A percentile compares a stretch with the other conserved stretches of the same genome.
Evolutionary conservation across 192 early-diverging fungal genomes (phyloP).

Genomic region (Coemansia sp.): DNA sequence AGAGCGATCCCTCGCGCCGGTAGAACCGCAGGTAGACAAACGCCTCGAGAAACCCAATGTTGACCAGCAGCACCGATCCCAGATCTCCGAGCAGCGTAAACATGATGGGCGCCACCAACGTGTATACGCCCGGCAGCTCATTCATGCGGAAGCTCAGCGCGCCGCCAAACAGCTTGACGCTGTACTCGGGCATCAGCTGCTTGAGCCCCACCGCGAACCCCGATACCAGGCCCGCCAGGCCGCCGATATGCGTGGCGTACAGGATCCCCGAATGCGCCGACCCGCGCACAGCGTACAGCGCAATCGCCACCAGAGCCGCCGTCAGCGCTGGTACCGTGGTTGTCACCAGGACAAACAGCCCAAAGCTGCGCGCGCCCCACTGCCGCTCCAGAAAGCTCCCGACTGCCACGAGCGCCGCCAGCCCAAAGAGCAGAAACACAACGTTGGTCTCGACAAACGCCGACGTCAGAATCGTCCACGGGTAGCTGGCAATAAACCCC

Average conservation of each 20-base stretch:
- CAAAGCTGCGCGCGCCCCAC: constrained; percentile 80
- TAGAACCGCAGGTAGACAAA: constrained; percentile 91
- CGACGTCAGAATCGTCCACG: constrained; percentile 52
- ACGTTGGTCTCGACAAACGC: constrained; percentile 40
- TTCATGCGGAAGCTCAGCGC: constrained; percentile 66
- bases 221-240: constrained; percentile 70
- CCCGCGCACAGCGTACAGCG: constrained; percentile 13
- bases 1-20: constrained; percentile 74
- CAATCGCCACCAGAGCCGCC: constrained; percentile 32
- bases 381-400: constrained; percentile 85
- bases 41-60: constrained; percentile 71
- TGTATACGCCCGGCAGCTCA: constrained; percentile 44
- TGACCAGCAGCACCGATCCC: constrained; percentile 66
- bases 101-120: constrained; percentile 45
- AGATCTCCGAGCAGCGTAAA: constrained; percentile 26
- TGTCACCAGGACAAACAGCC: constrained; percentile 66
- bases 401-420: constrained; percentile 25
- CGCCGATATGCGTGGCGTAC: constrained; percentile 58
- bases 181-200: constrained; percentile 87
- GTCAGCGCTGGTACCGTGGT: constrained; percentile 49
- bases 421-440: constrained; percentile 21
- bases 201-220: constrained; percentile 89
- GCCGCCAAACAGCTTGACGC: constrained; percentile 65
- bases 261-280: constrained; percentile 11
- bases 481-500: constrained; percentile 27